phyloP scores from a whole-genome alignment of 2,329 filamentous ascomycete genomes.

The Cyphellophora attinorum region DNA sequence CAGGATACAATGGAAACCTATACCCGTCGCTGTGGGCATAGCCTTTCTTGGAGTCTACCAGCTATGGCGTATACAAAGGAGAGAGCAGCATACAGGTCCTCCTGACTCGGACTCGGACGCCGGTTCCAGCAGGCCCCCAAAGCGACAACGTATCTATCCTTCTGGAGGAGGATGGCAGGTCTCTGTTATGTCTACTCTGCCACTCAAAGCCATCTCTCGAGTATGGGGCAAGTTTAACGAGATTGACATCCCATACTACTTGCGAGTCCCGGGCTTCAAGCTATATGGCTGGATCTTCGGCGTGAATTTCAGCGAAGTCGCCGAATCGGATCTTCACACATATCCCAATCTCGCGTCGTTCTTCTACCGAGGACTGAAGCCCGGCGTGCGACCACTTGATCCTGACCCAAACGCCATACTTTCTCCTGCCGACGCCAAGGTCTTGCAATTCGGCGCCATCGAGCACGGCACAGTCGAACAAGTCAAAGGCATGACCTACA shows the following conservation, averaged over 20 bases:
- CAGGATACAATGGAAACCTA: constrained; percentile 78
- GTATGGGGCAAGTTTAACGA: constrained; percentile 91
- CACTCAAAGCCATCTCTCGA: constrained; percentile 80
- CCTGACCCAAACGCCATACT: constrained; percentile 69
- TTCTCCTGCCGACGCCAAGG: constrained; percentile 79
- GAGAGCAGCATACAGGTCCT: constrained; percentile 39
- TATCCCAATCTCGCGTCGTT: constrained; percentile 93
- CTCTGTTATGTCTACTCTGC: constrained; percentile 85
- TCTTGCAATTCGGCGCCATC: constrained; percentile 87
- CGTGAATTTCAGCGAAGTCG: constrained; percentile 79
- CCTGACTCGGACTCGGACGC: constrained; percentile 18
- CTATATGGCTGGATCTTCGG: constrained; percentile 86
- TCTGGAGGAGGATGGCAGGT: constrained; percentile 81
- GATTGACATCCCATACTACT: constrained; percentile 73
- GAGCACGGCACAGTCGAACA: constrained; percentile 93
- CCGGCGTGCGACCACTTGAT: constrained; percentile 76
- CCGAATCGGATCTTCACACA: constrained; percentile 75
- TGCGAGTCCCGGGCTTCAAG: constrained; percentile 82
- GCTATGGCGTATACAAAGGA: constrained; percentile 61
- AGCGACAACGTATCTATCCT: constrained; percentile 58
- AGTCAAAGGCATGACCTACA: constrained; percentile 98
- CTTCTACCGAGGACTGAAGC: constrained; percentile 92
- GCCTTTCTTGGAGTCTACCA: constrained; percentile 75
- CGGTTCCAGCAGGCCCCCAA: constrained; percentile 34
- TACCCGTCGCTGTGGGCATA: constrained; percentile 77